Evolutionary conservation across 495 filamentous ascomycete species (phyloP).

Genomic region (Sabuloglossum arenarium): DNA sequence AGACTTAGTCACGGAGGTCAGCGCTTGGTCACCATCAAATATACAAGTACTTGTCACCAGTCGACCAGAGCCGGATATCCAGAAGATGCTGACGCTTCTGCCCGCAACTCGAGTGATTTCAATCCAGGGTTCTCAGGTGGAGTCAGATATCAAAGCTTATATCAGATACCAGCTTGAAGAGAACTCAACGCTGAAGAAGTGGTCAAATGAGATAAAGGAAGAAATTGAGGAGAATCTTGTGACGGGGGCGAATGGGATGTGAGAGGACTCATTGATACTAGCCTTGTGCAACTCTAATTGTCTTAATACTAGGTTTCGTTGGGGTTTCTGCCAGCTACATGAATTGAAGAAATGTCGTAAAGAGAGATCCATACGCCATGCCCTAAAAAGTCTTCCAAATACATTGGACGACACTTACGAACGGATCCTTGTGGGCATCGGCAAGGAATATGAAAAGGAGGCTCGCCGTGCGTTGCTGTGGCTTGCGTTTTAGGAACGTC

Average conservation of each 20-base stretch:
- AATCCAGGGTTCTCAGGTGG: constrained; percentile 2
- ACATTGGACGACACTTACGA: constrained; percentile 12
- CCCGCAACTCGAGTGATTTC: background rate
- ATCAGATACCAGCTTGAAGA: constrained; percentile 5
- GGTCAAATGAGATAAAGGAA: background rate
- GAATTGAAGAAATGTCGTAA: constrained; percentile 5
- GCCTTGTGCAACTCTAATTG: background rate
- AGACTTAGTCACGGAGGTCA: background rate
- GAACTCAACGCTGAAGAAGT: constrained; percentile 5
- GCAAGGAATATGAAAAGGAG: background rate
- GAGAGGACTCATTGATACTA: background rate
- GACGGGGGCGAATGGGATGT: constrained; percentile 13
- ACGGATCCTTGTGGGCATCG: constrained; percentile 10
- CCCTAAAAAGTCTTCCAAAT: constrained; percentile 7
- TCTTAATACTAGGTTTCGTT: constrained; percentile 10
- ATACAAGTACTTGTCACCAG: constrained; percentile 9
- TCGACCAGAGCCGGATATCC: constrained; percentile 8
- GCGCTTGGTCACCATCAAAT: background rate
- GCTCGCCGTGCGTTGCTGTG: constrained; percentile 10
- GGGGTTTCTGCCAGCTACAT: constrained; percentile 12
- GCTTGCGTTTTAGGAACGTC: constrained; percentile 9
- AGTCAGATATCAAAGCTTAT: constrained; percentile 11
- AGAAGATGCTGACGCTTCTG: background rate
- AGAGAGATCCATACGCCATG: background rate
- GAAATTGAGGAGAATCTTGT: constrained; percentile 7